Evolutionary conservation across 2,329 filamentous ascomycete species (phyloP), one percentile per base, ranked within the genome.

Genomic region (Allantophomopsis cytisporea): DNA sequence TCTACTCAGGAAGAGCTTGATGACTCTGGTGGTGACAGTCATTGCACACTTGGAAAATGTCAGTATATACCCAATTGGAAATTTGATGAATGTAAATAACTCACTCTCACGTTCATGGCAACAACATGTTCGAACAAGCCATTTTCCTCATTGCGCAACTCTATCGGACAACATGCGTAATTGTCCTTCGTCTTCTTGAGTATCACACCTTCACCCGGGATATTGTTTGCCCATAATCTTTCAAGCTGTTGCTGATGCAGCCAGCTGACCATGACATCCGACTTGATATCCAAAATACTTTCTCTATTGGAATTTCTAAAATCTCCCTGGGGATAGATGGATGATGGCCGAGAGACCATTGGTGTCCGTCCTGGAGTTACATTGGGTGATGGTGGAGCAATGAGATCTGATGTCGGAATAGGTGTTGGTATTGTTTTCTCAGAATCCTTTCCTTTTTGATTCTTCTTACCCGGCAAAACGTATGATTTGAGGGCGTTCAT

Each of bases 1-100:
- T 41, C 67, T 59, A 3, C 54, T 50, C 6, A 80, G 59, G 45
- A 82, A 68, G 20, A 76, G 64, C 46, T 72, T 70, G 50, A 81
- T 76, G 32, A 80, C 69, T 42, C 68, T 64, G 3, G 76, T 81
- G 51, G 73, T 78, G 45, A 81, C 65, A 3, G 78, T 83, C 69
- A 82, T 78, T 38, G 76, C 76, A 49, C 69, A 74, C 71, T 79
- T 36, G 32, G 12, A 7, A 21, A n/a, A 7, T 28, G 42, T 53
- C 36, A 46, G 42, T n/a, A 35, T 23, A 31, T 18, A 3, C 6
- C 17, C 14, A 13, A 31, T 16, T 20, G 37, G 31, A 8, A 18
- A 13, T 11, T 11, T 35, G 11, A 15, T 28, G 16, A 12, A 14
- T 31, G n/a, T n/a, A 14, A 7, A n/a, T 7, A 13, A 56, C 64